Evolutionary conservation across 495 filamentous ascomycete genomes (phyloP), one percentile per base, ranked within the genome.

Genomic region (Daldinia decipiens): DNA sequence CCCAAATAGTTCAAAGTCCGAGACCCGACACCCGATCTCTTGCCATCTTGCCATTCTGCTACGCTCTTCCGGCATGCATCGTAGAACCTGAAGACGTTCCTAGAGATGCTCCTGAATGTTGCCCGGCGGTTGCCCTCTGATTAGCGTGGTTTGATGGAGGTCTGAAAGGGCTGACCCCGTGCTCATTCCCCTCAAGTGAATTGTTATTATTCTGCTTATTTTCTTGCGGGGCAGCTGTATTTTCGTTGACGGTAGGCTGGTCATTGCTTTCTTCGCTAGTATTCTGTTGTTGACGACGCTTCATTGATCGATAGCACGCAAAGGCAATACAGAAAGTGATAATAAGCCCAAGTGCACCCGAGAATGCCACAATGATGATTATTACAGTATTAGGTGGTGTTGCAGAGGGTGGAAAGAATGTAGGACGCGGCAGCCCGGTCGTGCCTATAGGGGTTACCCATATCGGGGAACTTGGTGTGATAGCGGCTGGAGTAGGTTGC

Each of bases 231-330:
- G 6, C 2, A 29, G 26, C 24, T 11, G 24, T 26, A 13, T 29
- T 15, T 53, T 31, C 12, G 15, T 12, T 15, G 5, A 9, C 24
- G 4, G 29, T 21, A 15, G 1, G 6, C 8, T 21, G 8, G 17
- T 9, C 17, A 21, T 45, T 45, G 2, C 17, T 11, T 47, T 31
- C 5, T 13, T 9, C 15, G 15, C 17, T 17, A 8, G n/a, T 2
- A 24, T 56, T 56, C 53, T 36, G 53, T 11, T 17, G 26, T 29
- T 29, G 27, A 26, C 53, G 53, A 12, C 53, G 53, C 17, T 36
- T 29, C 5, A 24, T 21, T 36, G 53, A 29, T 21, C 31, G 31
- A 13, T 56, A 56, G 27, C 27, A 34, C 9, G n/a, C 31, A 21
- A 19, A 38, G 27, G 15, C 53, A 21, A 36, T 4, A 17, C 53